These are phyloP conservation scores for Epichloe coenophiala DNA, from an alignment of 2,329 filamentous ascomycete genomes.

Conservation along the genomic window DNA sequence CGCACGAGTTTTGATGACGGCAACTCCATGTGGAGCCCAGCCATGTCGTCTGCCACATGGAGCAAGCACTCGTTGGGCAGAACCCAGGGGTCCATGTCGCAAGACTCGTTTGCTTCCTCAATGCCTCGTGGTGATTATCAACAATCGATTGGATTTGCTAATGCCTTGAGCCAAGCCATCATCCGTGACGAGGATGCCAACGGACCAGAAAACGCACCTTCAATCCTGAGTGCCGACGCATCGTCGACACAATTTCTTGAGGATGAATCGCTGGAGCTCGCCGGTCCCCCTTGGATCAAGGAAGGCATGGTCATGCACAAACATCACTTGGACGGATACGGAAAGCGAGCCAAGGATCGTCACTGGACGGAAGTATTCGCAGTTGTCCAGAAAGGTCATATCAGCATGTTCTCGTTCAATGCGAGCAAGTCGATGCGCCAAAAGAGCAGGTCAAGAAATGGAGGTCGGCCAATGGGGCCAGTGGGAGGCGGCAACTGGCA, in stretches of 20 bases:
- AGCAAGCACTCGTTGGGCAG: constrained; percentile 87
- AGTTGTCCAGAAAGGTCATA: constrained; percentile 85
- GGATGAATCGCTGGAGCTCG: constrained; percentile 82
- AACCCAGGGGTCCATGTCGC: constrained; percentile 80
- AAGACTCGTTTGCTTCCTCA: constrained; percentile 74
- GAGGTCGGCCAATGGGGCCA: constrained; percentile 40
- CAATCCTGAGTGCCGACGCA: constrained; percentile 46
- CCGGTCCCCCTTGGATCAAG: constrained; percentile 96
- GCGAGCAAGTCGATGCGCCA: constrained; percentile 62
- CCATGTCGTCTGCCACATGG: constrained; percentile 79
- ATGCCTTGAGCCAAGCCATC: constrained; percentile 90
- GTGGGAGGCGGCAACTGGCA: constrained; percentile 98
- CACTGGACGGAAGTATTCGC: constrained; percentile 95
- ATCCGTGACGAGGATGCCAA: constrained; percentile 71
- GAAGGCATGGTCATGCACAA: constrained; percentile 94
- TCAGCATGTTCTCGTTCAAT: constrained; percentile 89
- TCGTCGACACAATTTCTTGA: constrained; percentile 58
- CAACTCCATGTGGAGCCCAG: constrained; percentile 80
- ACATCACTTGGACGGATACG: constrained; percentile 80
- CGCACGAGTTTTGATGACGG: constrained; percentile 88
- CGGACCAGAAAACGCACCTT: constrained; percentile 32
- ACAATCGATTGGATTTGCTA: constrained; percentile 94
- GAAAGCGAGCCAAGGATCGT: constrained; percentile 85
- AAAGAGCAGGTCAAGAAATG: constrained; percentile 44
- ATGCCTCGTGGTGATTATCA: constrained; percentile 73